Evolutionary conservation across 2,329 filamentous ascomycete species (phyloP).

Genomic region (Scedosporium apiospermum): DNA sequence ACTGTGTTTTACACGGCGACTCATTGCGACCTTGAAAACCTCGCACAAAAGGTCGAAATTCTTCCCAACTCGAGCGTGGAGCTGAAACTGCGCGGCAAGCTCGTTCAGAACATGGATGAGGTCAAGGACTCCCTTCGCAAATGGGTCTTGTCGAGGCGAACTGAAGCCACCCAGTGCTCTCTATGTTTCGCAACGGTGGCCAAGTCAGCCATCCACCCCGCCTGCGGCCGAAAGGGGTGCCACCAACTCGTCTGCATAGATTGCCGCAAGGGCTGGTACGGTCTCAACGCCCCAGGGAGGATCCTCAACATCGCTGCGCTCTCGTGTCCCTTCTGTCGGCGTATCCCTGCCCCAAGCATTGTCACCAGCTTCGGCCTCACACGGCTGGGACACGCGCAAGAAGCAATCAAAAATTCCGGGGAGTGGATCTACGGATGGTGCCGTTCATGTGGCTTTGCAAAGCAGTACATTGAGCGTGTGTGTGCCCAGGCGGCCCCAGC

Average conservation of each 20-base stretch:
- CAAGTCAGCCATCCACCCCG: slow-evolving; percentile 25
- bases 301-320: slow-evolving; percentile 39
- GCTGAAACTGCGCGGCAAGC: slow-evolving; percentile 28
- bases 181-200: slow-evolving; percentile 33
- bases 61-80: slow-evolving; percentile 15
- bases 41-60: slow-evolving; percentile 27
- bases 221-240: slow-evolving; percentile 36
- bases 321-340: slow-evolving; percentile 39
- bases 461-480: slow-evolving; percentile 29
- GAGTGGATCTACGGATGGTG: slow-evolving; percentile 42
- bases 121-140: slow-evolving; percentile 23
- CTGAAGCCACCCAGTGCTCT: slow-evolving; percentile 29
- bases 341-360: slow-evolving; percentile 26
- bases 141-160: slow-evolving; percentile 26
- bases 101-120: slow-evolving; percentile 27
- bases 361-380: slow-evolving; percentile 26
- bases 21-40: slow-evolving; percentile 18
- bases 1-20: slow-evolving; percentile 30
- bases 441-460: slow-evolving; percentile 28
- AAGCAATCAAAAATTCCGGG: slow-evolving; percentile 29
- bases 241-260: slow-evolving; percentile 29
- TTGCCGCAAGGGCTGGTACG: slow-evolving; percentile 33
- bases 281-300: slow-evolving; percentile 29
- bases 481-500: slow-evolving; percentile 31
- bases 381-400: slow-evolving; percentile 24